These are phyloP conservation scores for Cladorrhinum sp. DNA, from an alignment of 2,329 filamentous ascomycete species.

Conservation along the genomic window DNA sequence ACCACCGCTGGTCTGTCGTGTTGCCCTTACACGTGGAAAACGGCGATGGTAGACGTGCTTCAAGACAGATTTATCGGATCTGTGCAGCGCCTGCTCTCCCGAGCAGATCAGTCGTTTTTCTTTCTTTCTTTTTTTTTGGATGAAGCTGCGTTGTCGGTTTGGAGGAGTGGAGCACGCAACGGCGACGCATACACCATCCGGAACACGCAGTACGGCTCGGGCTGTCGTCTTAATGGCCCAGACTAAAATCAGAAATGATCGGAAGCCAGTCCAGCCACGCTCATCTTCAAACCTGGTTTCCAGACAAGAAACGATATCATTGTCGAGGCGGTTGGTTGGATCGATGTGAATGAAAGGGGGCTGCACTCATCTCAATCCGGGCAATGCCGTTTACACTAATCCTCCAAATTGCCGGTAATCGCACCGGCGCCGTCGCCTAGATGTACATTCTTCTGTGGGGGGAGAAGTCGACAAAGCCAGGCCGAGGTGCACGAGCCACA, in stretches of 20 bases:
- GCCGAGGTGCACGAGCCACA: not conserved
- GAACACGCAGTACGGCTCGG: not conserved
- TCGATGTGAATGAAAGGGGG: conserved; percentile 1
- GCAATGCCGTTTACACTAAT: conserved; percentile 8
- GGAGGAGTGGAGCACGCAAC: not conserved
- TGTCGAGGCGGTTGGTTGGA: conserved; percentile 2
- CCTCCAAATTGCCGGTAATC: not conserved
- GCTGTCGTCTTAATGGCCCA: not conserved
- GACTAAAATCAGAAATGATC: not conserved
- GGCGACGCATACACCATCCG: not conserved
- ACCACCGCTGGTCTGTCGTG: conserved; percentile 7
- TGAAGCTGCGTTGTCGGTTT: not conserved
- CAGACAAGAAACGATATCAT: not conserved
- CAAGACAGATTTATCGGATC: not conserved
- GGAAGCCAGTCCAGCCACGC: not conserved
- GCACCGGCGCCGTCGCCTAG: not conserved
- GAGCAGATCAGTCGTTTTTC: not conserved
- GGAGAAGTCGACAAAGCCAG: not conserved
- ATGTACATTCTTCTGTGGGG: not conserved
- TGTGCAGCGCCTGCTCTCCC: not conserved
- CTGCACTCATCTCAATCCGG: conserved; percentile 11
- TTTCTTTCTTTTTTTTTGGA: not conserved
- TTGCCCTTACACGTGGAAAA: conserved; percentile 7
- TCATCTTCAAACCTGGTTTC: not conserved
- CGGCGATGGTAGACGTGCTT: not conserved